phyloP scores from a whole-genome alignment of 83 land plant species.

The Diphasiastrum complanatum region DNA sequence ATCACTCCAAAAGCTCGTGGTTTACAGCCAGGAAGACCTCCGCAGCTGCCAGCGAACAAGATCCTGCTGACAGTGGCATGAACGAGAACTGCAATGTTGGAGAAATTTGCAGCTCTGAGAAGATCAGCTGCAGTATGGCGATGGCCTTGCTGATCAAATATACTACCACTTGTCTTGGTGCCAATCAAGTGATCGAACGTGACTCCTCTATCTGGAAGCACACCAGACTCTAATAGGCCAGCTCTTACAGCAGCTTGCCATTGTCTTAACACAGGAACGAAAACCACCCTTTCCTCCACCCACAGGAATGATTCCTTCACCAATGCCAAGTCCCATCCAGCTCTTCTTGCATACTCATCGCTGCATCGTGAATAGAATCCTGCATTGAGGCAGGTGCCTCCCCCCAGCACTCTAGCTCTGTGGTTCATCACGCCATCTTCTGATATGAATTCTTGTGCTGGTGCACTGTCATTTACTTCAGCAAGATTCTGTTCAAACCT shows the following conservation, averaged over 20 bases:
- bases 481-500: conserved; percentile 15
- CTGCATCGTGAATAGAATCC: conserved; percentile 80
- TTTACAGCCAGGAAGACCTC: not conserved
- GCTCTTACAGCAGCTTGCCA: conserved; percentile 64
- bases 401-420: conserved; percentile 83
- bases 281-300: conserved; percentile 61
- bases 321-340: conserved; percentile 50
- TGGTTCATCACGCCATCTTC: conserved; percentile 72
- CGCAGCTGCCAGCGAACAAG: not conserved
- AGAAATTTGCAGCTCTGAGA: conserved; percentile 10
- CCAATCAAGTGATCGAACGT: conserved; percentile 67
- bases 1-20: conserved; percentile 44
- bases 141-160: conserved; percentile 10
- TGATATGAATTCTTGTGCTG: conserved; percentile 70
- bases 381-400: conserved; percentile 73
- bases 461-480: conserved; percentile 27
- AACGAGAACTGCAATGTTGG: conserved; percentile 8
- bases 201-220: conserved; percentile 54
- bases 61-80: conserved; percentile 18
- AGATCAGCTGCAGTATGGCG: conserved; percentile 20
- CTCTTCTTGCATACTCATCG: conserved; percentile 26
- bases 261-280: conserved; percentile 36
- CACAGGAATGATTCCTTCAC: conserved; percentile 59
- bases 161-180: conserved; percentile 67
- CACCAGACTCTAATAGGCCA: conserved; percentile 54